Conservation (phyloP, 2,329 filamentous ascomycete genomes). For the Penicillium sp. region DNA sequence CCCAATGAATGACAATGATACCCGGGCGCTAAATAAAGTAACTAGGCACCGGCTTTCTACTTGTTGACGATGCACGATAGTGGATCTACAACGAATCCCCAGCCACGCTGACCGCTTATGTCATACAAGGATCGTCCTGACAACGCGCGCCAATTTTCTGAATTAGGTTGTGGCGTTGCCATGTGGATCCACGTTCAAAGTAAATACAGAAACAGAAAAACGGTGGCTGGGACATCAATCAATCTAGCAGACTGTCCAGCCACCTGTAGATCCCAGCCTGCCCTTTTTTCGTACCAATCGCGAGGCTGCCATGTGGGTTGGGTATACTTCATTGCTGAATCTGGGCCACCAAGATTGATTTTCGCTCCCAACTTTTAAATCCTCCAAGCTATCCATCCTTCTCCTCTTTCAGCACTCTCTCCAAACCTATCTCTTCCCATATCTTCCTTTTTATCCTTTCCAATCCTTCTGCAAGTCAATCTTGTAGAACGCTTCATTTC, state of each 20-base stretch:
- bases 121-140: not conserved
- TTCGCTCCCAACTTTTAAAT: constrained; percentile 11
- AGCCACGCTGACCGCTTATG: constrained; percentile 19
- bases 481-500: not conserved
- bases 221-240: constrained; percentile 6
- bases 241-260: constrained; percentile 13
- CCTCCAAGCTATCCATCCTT: not conserved
- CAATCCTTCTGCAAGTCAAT: not conserved
- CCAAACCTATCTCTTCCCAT: not conserved
- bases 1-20: constrained; percentile 4
- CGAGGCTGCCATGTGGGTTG: constrained; percentile 6
- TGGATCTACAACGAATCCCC: constrained; percentile 11
- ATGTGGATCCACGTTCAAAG: constrained; percentile 7
- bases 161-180: constrained; percentile 11
- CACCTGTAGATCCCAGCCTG: constrained; percentile 23
- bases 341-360: constrained; percentile 2
- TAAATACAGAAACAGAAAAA: not conserved
- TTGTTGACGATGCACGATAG: not conserved
- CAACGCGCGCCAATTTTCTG: not conserved
- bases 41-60: constrained; percentile 16
- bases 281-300: constrained; percentile 20
- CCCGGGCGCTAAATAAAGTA: constrained; percentile 21
- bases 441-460: not conserved
- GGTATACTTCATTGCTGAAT: constrained; percentile 10
- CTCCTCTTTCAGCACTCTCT: not conserved